A percentile compares a stretch with the other conserved stretches of the same genome.
These are phyloP conservation scores for Danielia oregonensis DNA, from an alignment of 805 yeast species.

Conservation along the genomic window DNA sequence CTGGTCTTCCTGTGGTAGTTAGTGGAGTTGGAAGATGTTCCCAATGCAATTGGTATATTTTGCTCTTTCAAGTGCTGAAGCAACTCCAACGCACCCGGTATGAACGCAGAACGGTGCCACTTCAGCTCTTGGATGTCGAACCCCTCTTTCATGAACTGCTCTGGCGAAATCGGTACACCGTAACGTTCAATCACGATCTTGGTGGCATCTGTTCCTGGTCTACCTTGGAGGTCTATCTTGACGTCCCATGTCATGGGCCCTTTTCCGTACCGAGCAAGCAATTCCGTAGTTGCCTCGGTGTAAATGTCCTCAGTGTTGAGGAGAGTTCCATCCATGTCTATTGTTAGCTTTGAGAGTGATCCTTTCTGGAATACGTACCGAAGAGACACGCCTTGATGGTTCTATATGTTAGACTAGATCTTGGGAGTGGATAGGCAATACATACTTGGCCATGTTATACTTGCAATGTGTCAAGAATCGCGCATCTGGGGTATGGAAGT, in stretches of 20 bases:
- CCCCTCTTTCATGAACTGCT: conserved; percentile 55
- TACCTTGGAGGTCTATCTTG: conserved; percentile 82
- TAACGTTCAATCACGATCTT: conserved; percentile 64
- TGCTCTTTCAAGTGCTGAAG: conserved; percentile 48
- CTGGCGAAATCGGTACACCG: conserved; percentile 52
- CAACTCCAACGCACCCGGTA: conserved; percentile 85
- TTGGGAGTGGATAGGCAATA: too few species aligned
- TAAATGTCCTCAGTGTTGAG: conserved; percentile 91
- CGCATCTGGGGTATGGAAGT: too few species aligned
- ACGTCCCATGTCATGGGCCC: conserved; percentile 89
- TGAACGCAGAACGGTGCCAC: conserved; percentile 64
- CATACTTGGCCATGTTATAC: too few species aligned
- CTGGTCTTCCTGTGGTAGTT: conserved; percentile 71
- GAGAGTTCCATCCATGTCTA: conserved; percentile 93
- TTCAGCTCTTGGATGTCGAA: conserved; percentile 48
- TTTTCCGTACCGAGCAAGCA: conserved; percentile 64
- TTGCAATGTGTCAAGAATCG: too few species aligned
- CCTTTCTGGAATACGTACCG: conserved; percentile 40
- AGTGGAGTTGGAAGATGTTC: conserved; percentile 70
- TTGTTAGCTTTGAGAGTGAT: conserved; percentile 7
- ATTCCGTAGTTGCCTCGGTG: conserved; percentile 69
- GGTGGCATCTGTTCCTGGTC: conserved; percentile 79
- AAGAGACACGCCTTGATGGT: conserved; percentile 63
- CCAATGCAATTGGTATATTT: conserved; percentile 78
- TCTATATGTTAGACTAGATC: too few species aligned